phyloP scores from a whole-genome alignment of 257 asterid species.

The Catharanthus roseus region DNA sequence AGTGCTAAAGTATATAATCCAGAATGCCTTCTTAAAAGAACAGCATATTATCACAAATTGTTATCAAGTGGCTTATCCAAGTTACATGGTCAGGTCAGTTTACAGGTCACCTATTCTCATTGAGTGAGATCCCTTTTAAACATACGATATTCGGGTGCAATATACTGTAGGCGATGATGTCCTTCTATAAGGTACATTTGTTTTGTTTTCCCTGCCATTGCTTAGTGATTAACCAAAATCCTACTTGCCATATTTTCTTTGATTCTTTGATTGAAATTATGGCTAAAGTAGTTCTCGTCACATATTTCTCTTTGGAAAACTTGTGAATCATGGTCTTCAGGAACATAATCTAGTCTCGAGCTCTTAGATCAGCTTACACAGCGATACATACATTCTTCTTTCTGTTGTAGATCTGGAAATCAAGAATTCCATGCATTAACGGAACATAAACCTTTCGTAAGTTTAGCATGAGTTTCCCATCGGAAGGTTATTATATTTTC shows the following conservation, averaged over 20 bases:
- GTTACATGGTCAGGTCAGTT: neutral
- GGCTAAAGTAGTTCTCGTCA: neutral
- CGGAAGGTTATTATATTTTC: neutral
- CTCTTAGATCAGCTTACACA: neutral
- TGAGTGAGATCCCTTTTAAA: neutral
- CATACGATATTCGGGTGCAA: neutral
- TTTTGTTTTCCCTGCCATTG: neutral
- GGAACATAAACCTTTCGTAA: neutral
- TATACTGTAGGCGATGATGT: neutral
- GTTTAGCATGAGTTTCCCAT: neutral
- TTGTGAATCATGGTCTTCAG: neutral
- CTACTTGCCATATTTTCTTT: neutral
- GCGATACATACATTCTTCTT: neutral
- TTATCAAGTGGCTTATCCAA: neutral
- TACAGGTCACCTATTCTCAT: neutral
- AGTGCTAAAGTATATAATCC: no score
- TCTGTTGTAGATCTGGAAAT: neutral
- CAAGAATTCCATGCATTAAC: neutral
- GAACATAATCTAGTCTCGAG: neutral
- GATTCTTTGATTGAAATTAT: neutral
- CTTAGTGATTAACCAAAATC: neutral
- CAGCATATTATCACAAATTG: neutral
- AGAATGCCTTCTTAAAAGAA: neutral
- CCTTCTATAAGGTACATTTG: neutral
- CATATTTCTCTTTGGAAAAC: neutral